Conservation (phyloP, 805 yeast genomes). For the Candida coleopterorum region DNA sequence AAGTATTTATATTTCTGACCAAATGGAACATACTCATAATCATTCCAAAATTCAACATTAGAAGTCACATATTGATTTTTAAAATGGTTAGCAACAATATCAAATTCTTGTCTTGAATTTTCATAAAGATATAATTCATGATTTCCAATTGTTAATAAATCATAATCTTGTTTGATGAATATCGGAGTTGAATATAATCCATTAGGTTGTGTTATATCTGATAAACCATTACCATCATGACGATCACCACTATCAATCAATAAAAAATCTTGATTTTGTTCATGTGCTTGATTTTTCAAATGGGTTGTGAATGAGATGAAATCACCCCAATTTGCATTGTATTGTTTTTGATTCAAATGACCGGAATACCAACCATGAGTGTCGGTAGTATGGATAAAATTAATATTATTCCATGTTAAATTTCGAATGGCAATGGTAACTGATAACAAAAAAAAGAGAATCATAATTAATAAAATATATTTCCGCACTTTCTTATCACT, state of each 20-base stretch:
- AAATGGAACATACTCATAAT: conserved; percentile 50
- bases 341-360: conserved; percentile 72
- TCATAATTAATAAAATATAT: too few relatives aligned
- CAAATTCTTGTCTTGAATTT: conserved; percentile 62
- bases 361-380: conserved; percentile 98
- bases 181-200: conserved; percentile 61
- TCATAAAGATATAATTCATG: conserved; percentile 79
- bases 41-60: conserved; percentile 57
- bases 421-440: conserved; percentile 28
- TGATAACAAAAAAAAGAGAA: conserved; percentile 1
- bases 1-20: conserved; percentile 68
- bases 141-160: conserved; percentile 80
- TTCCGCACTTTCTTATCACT: too few relatives aligned
- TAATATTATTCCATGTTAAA: conserved; percentile 65
- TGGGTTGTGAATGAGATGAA: conserved; percentile 62
- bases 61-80: conserved; percentile 65
- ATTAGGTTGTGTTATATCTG: conserved; percentile 72
- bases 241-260: conserved; percentile 88
- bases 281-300: conserved; percentile 42
- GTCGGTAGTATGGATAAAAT: conserved; percentile 91
- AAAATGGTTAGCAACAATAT: conserved; percentile 51
- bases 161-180: conserved; percentile 64
- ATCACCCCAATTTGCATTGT: conserved; percentile 91
- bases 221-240: conserved; percentile 90
- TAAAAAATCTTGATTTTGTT: conserved; percentile 55